phyloP scores from a whole-genome alignment of 129 eudicot species.

The Arctium lappa region DNA sequence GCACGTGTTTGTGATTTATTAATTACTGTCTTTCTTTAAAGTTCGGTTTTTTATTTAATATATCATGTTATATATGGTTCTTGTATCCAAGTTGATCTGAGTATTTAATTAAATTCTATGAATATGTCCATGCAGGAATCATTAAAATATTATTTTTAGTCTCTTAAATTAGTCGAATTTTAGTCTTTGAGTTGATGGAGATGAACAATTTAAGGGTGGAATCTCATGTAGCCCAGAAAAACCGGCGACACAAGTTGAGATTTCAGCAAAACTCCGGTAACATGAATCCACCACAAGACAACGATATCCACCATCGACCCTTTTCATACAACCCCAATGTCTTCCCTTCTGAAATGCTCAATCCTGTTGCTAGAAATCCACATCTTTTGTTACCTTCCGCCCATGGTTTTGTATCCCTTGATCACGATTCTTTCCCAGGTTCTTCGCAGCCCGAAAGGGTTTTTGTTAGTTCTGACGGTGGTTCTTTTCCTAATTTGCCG shows the following conservation, averaged over 20 bases:
- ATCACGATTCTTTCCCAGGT: conserved; percentile 27
- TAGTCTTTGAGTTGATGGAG: conserved; percentile 43
- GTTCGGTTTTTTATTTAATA: conserved; percentile 8
- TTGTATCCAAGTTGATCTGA: neutral
- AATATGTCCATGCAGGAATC: conserved; percentile 32
- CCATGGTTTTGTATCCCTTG: conserved; percentile 21
- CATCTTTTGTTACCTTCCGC: conserved; percentile 29
- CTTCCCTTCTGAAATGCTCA: conserved; percentile 42
- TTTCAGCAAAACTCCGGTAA: conserved; percentile 42
- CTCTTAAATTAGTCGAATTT: neutral
- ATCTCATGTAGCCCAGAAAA: conserved; percentile 78
- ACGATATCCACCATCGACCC: conserved; percentile 13
- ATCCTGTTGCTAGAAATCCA: conserved; percentile 28
- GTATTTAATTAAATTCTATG: neutral
- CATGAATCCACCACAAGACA: conserved; percentile 17
- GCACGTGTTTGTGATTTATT: conserved; percentile 1
- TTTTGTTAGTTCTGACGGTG: neutral
- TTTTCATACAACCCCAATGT: conserved; percentile 37
- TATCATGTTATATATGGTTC: conserved; percentile 1
- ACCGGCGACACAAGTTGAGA: conserved; percentile 76
- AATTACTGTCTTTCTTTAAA: conserved; percentile 2
- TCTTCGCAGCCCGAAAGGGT: conserved; percentile 7
- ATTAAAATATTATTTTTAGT: conserved; percentile 3
- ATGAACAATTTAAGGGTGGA: conserved; percentile 50
- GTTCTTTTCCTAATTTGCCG: conserved; percentile 19